Evolutionary conservation across 768 basidiomycete species (phyloP), one percentile per base, ranked within the genome.

Genomic region (Suillus americanus): DNA sequence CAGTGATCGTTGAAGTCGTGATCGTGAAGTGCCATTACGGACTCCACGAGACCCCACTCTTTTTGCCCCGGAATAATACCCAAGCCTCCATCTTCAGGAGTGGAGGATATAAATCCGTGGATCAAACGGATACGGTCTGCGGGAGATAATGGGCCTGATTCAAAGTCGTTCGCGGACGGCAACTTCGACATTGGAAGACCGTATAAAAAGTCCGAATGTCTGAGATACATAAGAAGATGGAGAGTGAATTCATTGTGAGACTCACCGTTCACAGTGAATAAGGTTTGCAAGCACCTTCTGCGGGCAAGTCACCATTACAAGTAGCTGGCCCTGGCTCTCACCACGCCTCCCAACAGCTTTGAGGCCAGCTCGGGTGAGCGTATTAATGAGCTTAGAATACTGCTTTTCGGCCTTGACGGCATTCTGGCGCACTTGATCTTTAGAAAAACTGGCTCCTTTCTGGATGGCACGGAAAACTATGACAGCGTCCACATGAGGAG

Each of bases 1-100:
- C 95, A 96, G 1, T 77, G 70, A 10, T 89, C 83, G 74, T 97
- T 94, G 78, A 93, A 92, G 54, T 85, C 79, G 20, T 86, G 85
- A 75, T 98, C 90, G 70, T 99, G 97, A 9, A 98, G 80, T 2
- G 89, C 86, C 80, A 94, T 87, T 60, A 97, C 84, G 25, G 88
- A 87, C 69, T 93, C 88, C 9, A 97, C 84, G 59, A 91, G 86
- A 67, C 88, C 84, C 93, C 94, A 98, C 61, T 87, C 85, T 16
- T 83, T 76, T 28, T 86, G 81, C 16, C 85, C 86, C 2, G 92
- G 89, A 9, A 88, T 86, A 56, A 98, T 86, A 1, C 92, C 94
- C 2, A 97, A 84, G 5, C 95, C 95, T 12, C 93, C 90, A 61
- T 96, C 95, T n/a, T 80, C 71, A 0, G 82, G 79, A 0, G 85